A percentile compares a stretch with the other conserved stretches of the same genome.
Conservation (phyloP, 768 basidiomycete genomes). For the Termitomyces sp. region DNA sequence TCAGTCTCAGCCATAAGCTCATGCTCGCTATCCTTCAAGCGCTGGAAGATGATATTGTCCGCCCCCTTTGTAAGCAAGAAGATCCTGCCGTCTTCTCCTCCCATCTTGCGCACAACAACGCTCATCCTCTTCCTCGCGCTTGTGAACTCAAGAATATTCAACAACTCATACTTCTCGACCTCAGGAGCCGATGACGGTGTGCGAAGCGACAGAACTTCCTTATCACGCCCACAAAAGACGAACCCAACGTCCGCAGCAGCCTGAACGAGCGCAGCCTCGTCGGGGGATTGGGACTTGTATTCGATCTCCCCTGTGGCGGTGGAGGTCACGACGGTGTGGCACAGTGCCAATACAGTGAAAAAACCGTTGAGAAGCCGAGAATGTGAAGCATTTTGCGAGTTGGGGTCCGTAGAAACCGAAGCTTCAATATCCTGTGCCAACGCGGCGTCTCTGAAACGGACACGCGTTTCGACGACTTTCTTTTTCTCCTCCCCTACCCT, state of each 20-base stretch:
- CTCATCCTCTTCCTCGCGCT: constrained; percentile 95
- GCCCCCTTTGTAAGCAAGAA: constrained; percentile 88
- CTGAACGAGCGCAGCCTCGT: constrained; percentile 96
- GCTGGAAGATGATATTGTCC: constrained; percentile 94
- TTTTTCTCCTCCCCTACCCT: neutral
- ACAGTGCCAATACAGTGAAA: constrained; percentile 87
- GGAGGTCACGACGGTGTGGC: constrained; percentile 88
- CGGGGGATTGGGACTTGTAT: constrained; percentile 96
- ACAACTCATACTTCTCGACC: constrained; percentile 80
- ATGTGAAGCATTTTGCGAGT: constrained; percentile 50
- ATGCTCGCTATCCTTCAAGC: constrained; percentile 62
- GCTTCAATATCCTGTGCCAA: constrained; percentile 65
- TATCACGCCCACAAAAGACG: constrained; percentile 87
- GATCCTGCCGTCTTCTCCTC: constrained; percentile 55
- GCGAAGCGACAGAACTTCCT: constrained; percentile 68
- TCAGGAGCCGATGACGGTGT: constrained; percentile 65
- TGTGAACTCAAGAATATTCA: constrained; percentile 94
- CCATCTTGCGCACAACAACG: constrained; percentile 75
- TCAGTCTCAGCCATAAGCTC: constrained; percentile 78
- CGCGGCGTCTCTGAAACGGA: constrained; percentile 53
- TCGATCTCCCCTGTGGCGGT: constrained; percentile 71
- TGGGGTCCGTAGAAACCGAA: constrained; percentile 48
- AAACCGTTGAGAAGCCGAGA: constrained; percentile 78
- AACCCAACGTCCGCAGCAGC: constrained; percentile 95
- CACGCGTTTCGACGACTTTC: constrained; percentile 14